Base-by-base conservation (phyloP, 768 basidiomycete genomes). In the Pisolithus marmoratus region DNA sequence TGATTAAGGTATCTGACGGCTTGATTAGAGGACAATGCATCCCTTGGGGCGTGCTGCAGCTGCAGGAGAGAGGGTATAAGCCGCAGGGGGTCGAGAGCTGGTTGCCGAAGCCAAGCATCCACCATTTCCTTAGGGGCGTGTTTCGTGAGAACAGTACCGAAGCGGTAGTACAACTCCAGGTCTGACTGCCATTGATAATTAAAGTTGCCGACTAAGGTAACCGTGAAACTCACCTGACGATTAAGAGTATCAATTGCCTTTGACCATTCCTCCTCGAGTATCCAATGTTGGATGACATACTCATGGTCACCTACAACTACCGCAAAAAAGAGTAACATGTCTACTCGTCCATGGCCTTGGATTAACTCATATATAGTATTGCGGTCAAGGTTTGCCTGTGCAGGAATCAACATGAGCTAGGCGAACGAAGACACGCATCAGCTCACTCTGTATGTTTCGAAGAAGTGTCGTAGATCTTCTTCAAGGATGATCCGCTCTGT, bases 301-400 rank as follows among this genome's bases (percentile, higher is more conserved):
- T 81, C 83, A 60, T 77, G 79, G 68, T 98, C 94, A 15, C 87
- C 87, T 40, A 94, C 78, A 17, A 82, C 73, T 3, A 80, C 81
- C 5, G 96, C 95, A 64, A 83, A 98, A 69, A 90, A 87, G 9
- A 99, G 76, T 54, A 94, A 90, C 72, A 97, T 84, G 63, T 97
- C 94, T 8, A 84, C 90, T 38, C 93, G 79, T 2, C 96, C 96
- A 65, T 99, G 95, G 5, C 87, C 84, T 68, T 90, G 85, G 50
- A 97, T 94, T 26, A 98, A 80, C 55, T 96, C 94, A 64, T 94
- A 98, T 4, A 90, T 79, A 4, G 94, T 94, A 48, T 81, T 76
- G 11, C 80, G 80, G 58, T 97, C 90, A 34, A 99, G 76, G 67
- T 94, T 87, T 57, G 75, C 78, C 94, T 96, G 52, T n/a, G 9